phyloP scores from a whole-genome alignment of 2,329 filamentous ascomycete genomes.

The Phialophora macrospora region DNA sequence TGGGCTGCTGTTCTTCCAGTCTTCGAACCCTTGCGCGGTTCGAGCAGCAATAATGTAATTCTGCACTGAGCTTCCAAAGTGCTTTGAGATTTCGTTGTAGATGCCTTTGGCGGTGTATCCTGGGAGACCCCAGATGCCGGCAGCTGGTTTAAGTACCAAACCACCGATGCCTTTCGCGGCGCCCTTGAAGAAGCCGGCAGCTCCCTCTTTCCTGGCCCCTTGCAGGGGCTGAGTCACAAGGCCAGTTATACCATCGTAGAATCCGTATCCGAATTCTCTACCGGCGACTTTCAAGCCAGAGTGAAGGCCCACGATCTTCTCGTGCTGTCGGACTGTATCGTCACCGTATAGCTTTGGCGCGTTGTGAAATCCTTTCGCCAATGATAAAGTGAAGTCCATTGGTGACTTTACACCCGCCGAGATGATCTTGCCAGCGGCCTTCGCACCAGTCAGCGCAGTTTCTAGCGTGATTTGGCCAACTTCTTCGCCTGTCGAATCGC shows the following conservation, averaged over 20 bases:
- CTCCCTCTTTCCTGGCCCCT: constrained; percentile 69
- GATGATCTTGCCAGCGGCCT: constrained; percentile 73
- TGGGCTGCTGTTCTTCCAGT: constrained; percentile 59
- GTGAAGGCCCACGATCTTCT: constrained; percentile 77
- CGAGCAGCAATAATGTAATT: constrained; percentile 81
- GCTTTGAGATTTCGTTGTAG: constrained; percentile 74
- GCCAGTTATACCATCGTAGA: constrained; percentile 82
- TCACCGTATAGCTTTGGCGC: constrained; percentile 85
- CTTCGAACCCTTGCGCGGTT: constrained; percentile 74
- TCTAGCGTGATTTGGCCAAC: constrained; percentile 55
- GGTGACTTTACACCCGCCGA: constrained; percentile 77
- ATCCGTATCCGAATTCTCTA: constrained; percentile 75
- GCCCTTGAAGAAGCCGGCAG: constrained; percentile 73
- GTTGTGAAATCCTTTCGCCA: constrained; percentile 88
- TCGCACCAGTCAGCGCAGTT: constrained; percentile 67
- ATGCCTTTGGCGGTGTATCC: constrained; percentile 84
- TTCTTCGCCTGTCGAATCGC: constrained; percentile 36
- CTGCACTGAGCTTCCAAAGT: constrained; percentile 71
- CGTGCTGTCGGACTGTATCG: constrained; percentile 74
- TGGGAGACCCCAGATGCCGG: constrained; percentile 75
- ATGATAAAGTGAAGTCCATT: constrained; percentile 80
- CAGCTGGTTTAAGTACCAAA: constrained; percentile 78
- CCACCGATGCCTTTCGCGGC: constrained; percentile 84
- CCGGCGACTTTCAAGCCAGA: constrained; percentile 78
- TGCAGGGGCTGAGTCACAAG: constrained; percentile 76